A percentile compares a stretch with the other conserved stretches of the same genome.
Conservation (phyloP, 352 stramenopile species). For the Phytophthora europaea region DNA sequence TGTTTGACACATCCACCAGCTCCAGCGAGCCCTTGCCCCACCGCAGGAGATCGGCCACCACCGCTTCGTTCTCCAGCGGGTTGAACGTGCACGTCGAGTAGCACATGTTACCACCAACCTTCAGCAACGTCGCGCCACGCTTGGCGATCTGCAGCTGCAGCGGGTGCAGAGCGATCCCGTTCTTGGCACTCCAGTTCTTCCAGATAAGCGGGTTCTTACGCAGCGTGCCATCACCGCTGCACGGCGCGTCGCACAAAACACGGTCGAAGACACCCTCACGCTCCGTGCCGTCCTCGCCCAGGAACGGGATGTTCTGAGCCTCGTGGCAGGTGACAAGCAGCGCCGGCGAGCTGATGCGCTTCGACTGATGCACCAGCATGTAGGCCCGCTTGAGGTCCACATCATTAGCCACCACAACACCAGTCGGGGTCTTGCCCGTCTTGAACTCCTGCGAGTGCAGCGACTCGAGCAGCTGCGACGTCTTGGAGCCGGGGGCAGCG, state of each 20-base stretch:
- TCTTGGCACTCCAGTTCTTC: slow-evolving; percentile 94
- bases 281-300: slow-evolving; percentile 71
- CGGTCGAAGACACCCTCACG: slow-evolving; percentile 95
- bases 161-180: slow-evolving; percentile 93
- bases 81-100: slow-evolving; percentile 99
- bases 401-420: slow-evolving; percentile 98
- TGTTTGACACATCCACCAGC: slow-evolving; percentile 91
- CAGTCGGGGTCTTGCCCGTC: slow-evolving; percentile 84
- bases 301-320: slow-evolving; percentile 96
- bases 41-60: slow-evolving; percentile 97
- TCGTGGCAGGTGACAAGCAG: slow-evolving; percentile 97
- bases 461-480: slow-evolving; percentile 97
- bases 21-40: slow-evolving; percentile 91
- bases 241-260: slow-evolving; percentile 99
- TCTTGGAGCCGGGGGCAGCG: slow-evolving; percentile 99
- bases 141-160: slow-evolving; percentile 97
- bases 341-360: slow-evolving; percentile 95
- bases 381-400: slow-evolving; percentile 97
- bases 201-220: slow-evolving; percentile 98
- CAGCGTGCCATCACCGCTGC: slow-evolving; percentile 98
- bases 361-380: slow-evolving; percentile 99
- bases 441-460: slow-evolving; percentile 86
- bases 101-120: slow-evolving; percentile 94
- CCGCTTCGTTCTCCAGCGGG: slow-evolving; percentile 99
- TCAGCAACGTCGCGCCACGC: slow-evolving; percentile 92